These are phyloP conservation scores for Croton laevigatus DNA, from an alignment of 441 rosid species.

Conservation along the genomic window DNA sequence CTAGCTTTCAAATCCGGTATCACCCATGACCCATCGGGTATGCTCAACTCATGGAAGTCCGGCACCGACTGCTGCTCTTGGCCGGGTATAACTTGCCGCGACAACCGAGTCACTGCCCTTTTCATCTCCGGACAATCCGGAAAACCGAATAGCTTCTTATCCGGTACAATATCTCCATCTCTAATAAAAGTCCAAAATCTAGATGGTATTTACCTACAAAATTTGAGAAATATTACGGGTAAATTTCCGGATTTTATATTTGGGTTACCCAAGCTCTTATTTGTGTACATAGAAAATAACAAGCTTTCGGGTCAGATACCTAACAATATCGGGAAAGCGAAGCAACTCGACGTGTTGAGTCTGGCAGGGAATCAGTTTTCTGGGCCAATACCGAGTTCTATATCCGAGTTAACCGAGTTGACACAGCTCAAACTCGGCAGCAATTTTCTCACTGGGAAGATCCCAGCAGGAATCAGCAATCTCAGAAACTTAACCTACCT, in stretches of 20 bases:
- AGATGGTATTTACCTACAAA: slow-evolving; percentile 41
- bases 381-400: slow-evolving; percentile 62
- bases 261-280: slow-evolving; percentile 44
- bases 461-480: slow-evolving; percentile 45
- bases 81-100: slow-evolving; percentile 50
- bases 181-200: slow-evolving; percentile 46
- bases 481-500: slow-evolving; percentile 37
- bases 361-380: slow-evolving; percentile 54
- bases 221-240: slow-evolving; percentile 60
- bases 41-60: slow-evolving; percentile 65
- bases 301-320: slow-evolving; percentile 69
- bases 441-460: slow-evolving; percentile 47
- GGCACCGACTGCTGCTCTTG: slow-evolving; percentile 73
- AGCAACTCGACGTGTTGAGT: slow-evolving; percentile 42
- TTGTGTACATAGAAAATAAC: slow-evolving; percentile 56
- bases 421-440: slow-evolving; percentile 47
- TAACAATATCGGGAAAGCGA: slow-evolving; percentile 37
- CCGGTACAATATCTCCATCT: slow-evolving; percentile 65
- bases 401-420: slow-evolving; percentile 44
- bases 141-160: slow-evolving; percentile 39
- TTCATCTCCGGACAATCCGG: slow-evolving; percentile 34
- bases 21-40: slow-evolving; percentile 63
- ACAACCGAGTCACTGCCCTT: slow-evolving; percentile 50
- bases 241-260: slow-evolving; percentile 50
- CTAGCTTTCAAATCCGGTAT: slow-evolving; percentile 66